These are phyloP conservation scores for Alternaria rosae DNA, from an alignment of 2,329 filamentous ascomycete species.

Conservation along the genomic window DNA sequence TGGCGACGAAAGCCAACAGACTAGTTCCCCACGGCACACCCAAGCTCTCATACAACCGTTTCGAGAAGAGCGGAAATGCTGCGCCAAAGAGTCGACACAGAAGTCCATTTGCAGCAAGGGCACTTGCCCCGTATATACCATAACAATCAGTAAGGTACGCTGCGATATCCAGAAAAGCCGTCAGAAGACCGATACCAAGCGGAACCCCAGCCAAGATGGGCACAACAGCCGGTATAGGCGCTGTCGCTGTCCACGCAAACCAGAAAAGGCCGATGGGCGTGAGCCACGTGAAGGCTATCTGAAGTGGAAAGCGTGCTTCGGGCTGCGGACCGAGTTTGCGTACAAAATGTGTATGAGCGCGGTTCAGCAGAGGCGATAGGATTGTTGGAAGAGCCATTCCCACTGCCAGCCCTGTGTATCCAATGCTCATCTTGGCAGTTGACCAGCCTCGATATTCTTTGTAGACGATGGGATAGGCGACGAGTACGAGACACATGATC, in stretches of 20 bases:
- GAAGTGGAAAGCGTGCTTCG: slow-evolving; percentile 58
- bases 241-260: slow-evolving; percentile 60
- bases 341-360: slow-evolving; percentile 27
- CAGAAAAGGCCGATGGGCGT: slow-evolving; percentile 59
- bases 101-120: neutral
- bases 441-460: slow-evolving; percentile 42
- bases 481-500: slow-evolving; percentile 58
- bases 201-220: slow-evolving; percentile 59
- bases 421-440: slow-evolving; percentile 50
- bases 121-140: slow-evolving; percentile 51
- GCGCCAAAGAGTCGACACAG: neutral
- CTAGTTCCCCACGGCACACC: neutral
- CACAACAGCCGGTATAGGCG: slow-evolving; percentile 63
- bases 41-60: neutral
- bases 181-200: slow-evolving; percentile 54
- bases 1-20: slow-evolving; percentile 55
- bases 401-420: slow-evolving; percentile 26
- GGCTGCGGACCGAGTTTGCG: slow-evolving; percentile 55
- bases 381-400: slow-evolving; percentile 23
- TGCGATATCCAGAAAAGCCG: slow-evolving; percentile 56
- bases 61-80: neutral
- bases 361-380: slow-evolving; percentile 27
- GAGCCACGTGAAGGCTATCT: slow-evolving; percentile 57
- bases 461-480: slow-evolving; percentile 58
- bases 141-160: slow-evolving; percentile 73